These are phyloP conservation scores for Dalbergia oliveri DNA, from an alignment of 306 rosid species.

Conservation along the genomic window DNA sequence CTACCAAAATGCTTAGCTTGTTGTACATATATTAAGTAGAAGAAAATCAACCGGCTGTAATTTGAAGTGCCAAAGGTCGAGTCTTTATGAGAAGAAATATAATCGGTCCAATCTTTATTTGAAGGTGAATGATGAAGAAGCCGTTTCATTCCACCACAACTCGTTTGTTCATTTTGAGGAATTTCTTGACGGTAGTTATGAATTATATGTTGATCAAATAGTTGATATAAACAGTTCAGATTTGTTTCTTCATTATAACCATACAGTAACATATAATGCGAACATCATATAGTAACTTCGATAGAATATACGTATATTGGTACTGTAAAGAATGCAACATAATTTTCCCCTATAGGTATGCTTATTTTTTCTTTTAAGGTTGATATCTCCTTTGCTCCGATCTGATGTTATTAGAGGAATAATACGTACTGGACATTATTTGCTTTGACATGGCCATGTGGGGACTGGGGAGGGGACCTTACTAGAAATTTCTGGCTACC, in stretches of 20 bases:
- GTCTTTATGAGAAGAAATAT: background rate
- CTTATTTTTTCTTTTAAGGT: background rate
- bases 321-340: background rate
- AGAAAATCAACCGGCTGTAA: background rate
- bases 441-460: constrained; percentile 31
- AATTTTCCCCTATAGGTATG: background rate
- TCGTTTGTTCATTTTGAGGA: no score
- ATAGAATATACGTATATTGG: constrained; percentile 1
- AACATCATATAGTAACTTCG: constrained; percentile 7
- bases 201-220: background rate
- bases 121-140: background rate
- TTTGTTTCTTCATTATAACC: constrained; percentile 1
- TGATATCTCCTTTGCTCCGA: background rate
- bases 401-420: background rate
- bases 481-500: no score
- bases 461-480: background rate
- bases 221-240: background rate
- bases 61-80: background rate
- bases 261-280: background rate
- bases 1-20: no score
- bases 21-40: no score
- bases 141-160: background rate
- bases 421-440: background rate
- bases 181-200: background rate
- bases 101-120: constrained; percentile 11